phyloP scores from a whole-genome alignment of 352 stramenopile species.

The Globisporangium parvum region DNA sequence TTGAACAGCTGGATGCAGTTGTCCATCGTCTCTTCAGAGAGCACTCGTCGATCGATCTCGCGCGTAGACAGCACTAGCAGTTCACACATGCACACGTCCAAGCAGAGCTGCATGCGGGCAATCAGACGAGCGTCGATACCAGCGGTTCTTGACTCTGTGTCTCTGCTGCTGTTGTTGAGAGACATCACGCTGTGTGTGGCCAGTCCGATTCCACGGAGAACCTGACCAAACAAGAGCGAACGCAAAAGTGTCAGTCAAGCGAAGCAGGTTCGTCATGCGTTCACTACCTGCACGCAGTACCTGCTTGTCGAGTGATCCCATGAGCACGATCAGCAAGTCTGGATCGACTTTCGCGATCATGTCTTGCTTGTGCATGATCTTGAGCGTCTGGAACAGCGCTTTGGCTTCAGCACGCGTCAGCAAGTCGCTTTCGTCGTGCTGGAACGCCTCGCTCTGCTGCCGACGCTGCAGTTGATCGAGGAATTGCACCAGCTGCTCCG shows the following conservation, averaged over 20 bases:
- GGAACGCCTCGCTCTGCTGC: conserved; percentile 24
- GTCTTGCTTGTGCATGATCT: conserved; percentile 58
- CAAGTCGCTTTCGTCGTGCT: conserved; percentile 30
- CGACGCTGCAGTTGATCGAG: conserved; percentile 29
- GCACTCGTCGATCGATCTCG: conserved; percentile 57
- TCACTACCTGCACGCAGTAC: conserved; percentile 22
- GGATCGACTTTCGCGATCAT: conserved; percentile 52
- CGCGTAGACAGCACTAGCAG: conserved; percentile 66
- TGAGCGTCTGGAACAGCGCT: conserved; percentile 53
- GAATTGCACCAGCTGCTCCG: conserved; percentile 36
- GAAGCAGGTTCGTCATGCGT: not conserved
- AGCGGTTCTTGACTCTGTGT: conserved; percentile 26
- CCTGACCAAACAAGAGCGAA: not conserved
- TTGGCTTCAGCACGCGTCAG: conserved; percentile 51
- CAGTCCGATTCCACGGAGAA: conserved; percentile 20
- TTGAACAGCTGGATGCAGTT: conserved; percentile 69
- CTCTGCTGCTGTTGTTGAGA: conserved; percentile 23
- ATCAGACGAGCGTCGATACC: conserved; percentile 32
- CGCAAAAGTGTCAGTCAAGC: not conserved
- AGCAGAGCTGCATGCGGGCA: conserved; percentile 25
- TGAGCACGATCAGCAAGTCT: conserved; percentile 50
- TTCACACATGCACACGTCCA: conserved; percentile 71
- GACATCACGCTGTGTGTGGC: conserved; percentile 27
- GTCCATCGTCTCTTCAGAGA: conserved; percentile 82
- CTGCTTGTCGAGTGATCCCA: conserved; percentile 49